These are phyloP conservation scores for Irpex sp. DNA, from an alignment of 1,284 basidiomycete genomes.

Conservation along the genomic window DNA sequence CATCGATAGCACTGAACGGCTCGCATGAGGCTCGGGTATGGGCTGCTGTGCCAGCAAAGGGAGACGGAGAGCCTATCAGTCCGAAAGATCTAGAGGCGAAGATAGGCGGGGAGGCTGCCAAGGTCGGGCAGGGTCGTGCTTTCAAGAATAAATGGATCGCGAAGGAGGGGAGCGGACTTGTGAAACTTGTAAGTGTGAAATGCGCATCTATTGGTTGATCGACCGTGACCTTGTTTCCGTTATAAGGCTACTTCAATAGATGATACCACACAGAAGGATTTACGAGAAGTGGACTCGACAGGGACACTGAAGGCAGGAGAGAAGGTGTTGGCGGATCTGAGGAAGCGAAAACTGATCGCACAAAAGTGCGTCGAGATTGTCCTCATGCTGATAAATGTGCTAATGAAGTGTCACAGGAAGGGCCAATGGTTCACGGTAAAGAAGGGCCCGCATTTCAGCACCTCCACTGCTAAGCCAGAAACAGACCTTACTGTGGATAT, in stretches of 20 bases:
- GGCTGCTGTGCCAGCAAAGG: slow-evolving; percentile 82
- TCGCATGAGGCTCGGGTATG: slow-evolving; percentile 97
- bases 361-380: slow-evolving; percentile 61
- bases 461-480: slow-evolving; percentile 95
- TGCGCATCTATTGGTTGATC: neutral
- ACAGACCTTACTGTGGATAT: slow-evolving; percentile 98
- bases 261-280: slow-evolving; percentile 82
- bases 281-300: slow-evolving; percentile 81
- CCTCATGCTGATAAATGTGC: slow-evolving; percentile 15
- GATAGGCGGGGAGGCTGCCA: slow-evolving; percentile 88
- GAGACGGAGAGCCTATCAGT: slow-evolving; percentile 72
- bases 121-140: slow-evolving; percentile 93
- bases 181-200: slow-evolving; percentile 78
- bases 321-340: slow-evolving; percentile 85
- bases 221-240: neutral
- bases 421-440: slow-evolving; percentile 93
- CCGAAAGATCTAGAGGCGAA: slow-evolving; percentile 75
- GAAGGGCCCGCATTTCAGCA: slow-evolving; percentile 92
- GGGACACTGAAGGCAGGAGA: slow-evolving; percentile 81
- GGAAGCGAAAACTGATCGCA: slow-evolving; percentile 90
- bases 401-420: slow-evolving; percentile 68
- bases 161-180: slow-evolving; percentile 91
- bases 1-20: slow-evolving; percentile 81
- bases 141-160: slow-evolving; percentile 98
- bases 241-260: slow-evolving; percentile 46